These are phyloP conservation scores for Zygoascus hellenicus DNA, from an alignment of 1,139 yeast genomes.

Conservation along the genomic window DNA sequence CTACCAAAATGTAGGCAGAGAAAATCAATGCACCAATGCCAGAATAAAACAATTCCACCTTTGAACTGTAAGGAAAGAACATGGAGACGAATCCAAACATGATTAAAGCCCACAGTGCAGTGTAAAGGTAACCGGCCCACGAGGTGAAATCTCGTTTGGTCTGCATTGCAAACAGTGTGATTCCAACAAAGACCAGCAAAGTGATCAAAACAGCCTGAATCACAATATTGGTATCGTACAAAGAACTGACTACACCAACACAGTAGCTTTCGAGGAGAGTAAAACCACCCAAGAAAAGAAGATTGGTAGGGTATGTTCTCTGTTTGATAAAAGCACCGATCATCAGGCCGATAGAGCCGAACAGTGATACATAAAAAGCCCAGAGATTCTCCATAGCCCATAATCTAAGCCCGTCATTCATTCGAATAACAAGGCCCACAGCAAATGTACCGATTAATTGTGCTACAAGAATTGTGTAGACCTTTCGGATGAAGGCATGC, in stretches of 20 bases:
- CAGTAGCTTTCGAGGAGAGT: conserved; percentile 72
- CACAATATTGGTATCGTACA: conserved; percentile 59
- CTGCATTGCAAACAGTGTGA: conserved; percentile 73
- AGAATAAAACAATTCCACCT: conserved; percentile 59
- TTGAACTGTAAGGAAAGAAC: conserved; percentile 57
- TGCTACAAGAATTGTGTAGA: conserved; percentile 60
- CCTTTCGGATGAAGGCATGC: conserved; percentile 71
- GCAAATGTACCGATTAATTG: conserved; percentile 61
- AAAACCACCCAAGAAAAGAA: conserved; percentile 56
- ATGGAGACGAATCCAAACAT: conserved; percentile 67
- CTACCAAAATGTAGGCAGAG: conserved; percentile 67
- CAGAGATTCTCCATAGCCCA: conserved; percentile 62
- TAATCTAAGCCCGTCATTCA: conserved; percentile 42
- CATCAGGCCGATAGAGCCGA: conserved; percentile 59
- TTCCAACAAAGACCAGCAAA: conserved; percentile 61
- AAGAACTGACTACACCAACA: conserved; percentile 61
- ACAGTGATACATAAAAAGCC: conserved; percentile 51
- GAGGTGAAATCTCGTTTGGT: conserved; percentile 74
- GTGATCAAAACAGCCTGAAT: conserved; percentile 71
- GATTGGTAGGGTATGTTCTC: conserved; percentile 57
- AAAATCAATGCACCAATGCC: conserved; percentile 71
- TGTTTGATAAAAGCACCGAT: conserved; percentile 56
- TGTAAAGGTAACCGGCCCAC: conserved; percentile 54
- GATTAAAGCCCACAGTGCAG: conserved; percentile 58
- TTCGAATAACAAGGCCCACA: conserved; percentile 51